Percentiles rank a stretch among this genome's conserved stretches.
Evolutionary conservation across 805 yeast genomes (phyloP).

Genomic region (Ogataea siamensis): DNA sequence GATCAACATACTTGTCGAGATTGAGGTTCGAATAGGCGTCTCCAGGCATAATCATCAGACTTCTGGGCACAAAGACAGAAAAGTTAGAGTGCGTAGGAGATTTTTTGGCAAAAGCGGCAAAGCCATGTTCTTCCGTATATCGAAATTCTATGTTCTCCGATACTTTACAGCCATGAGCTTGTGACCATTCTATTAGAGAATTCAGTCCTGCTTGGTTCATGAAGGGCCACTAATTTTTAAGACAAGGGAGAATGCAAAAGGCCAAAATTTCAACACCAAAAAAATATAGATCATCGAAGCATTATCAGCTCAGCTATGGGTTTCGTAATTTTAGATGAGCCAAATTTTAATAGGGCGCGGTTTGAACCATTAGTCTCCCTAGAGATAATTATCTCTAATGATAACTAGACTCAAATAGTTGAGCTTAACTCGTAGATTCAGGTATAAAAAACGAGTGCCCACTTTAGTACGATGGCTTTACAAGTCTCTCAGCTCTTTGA

Average conservation of each 20-base stretch:
- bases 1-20: slow-evolving; percentile 3
- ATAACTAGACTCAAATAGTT: too few species aligned
- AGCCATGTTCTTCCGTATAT: slow-evolving; percentile 34
- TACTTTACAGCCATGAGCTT: slow-evolving; percentile 37
- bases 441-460: too few species aligned
- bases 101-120: slow-evolving; percentile 26
- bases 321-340: too few species aligned
- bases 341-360: too few species aligned
- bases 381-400: too few species aligned
- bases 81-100: background rate
- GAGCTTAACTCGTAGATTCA: too few species aligned
- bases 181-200: slow-evolving; percentile 34
- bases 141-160: slow-evolving; percentile 36
- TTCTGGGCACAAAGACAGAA: background rate
- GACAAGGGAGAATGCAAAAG: background rate
- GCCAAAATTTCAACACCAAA: background rate
- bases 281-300: too few species aligned
- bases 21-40: slow-evolving; percentile 4
- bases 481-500: too few species aligned
- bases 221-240: too few species aligned
- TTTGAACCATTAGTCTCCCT: too few species aligned
- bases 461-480: too few species aligned
- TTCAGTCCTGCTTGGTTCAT: background rate
- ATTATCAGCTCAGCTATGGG: too few species aligned
- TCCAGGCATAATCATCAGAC: slow-evolving; percentile 12